Conservation (phyloP, 768 basidiomycete species). For the Coprinopsis strossmayeri region DNA sequence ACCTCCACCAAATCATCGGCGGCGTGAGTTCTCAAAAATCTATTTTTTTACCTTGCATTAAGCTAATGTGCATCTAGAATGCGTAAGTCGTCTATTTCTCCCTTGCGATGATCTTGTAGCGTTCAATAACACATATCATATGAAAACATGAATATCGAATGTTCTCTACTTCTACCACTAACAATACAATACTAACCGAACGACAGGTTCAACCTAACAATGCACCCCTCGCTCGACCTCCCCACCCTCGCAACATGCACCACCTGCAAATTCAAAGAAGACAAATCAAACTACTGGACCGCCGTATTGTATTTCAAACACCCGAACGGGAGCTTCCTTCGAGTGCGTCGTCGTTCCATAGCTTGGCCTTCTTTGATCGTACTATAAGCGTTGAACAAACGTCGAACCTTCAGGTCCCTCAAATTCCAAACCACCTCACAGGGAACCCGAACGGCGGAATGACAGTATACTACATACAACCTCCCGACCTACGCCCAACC, state of each 20-base stretch:
- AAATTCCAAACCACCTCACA: slow-evolving; percentile 7
- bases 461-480: slow-evolving; percentile 11
- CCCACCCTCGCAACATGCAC: slow-evolving; percentile 7
- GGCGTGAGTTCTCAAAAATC: slow-evolving; percentile 5
- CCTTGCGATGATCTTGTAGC: no score
- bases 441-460: slow-evolving; percentile 8
- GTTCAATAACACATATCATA: no score
- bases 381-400: neutral
- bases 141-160: no score
- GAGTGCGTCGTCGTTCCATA: neutral
- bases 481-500: slow-evolving; percentile 1
- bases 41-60: neutral
- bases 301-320: slow-evolving; percentile 12
- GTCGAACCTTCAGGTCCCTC: slow-evolving; percentile 2
- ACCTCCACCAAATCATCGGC: slow-evolving; percentile 13
- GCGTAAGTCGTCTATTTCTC: no score
- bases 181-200: neutral
- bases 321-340: slow-evolving; percentile 7
- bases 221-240: slow-evolving; percentile 5
- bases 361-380: neutral
- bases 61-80: neutral
- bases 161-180: neutral
- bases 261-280: slow-evolving; percentile 10
- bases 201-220: slow-evolving; percentile 8
- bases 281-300: slow-evolving; percentile 11